Base-by-base conservation (phyloP, 345 rosid species). In the Eutrema heterophyllum region DNA sequence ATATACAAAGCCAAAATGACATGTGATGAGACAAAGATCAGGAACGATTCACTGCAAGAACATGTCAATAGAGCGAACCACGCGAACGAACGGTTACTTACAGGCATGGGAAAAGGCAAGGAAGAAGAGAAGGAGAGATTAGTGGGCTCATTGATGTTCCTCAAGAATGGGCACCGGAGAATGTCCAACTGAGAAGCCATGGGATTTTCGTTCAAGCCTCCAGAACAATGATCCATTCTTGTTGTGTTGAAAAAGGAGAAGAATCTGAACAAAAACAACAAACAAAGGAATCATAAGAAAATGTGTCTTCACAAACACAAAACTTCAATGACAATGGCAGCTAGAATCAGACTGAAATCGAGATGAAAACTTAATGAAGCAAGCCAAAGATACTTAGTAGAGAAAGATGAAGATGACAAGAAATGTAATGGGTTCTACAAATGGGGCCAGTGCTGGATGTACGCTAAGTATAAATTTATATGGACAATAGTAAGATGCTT, bases 101-200 rank as follows among this genome's bases (percentile, higher is more conserved):
- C 99, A n/a, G 96, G 97, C 80, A 84, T 79, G 57, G 89, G 83
- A 50, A 89, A 78, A 57, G 90, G 83, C 85, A 82, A 53, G 79
- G 90, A 71, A 2, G 96, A 82, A 59, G 89, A 79, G 57, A 91
- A 86, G 16, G 96, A 89, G 74, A 94, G 89, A 70, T 86, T 91
- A 18, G 98, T 94, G 15, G 97, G 99, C 82, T 88, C 97, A 73
- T 91, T 91, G 67, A 94, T 91, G 84, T 94, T 94, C 83, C 96
- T 88, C 87, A 94, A 84, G 82, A 94, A 94, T 0, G 98, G 98
- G 63, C 98, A 94, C 80, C 92, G 84, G 7, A 83, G 80, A 14
- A 89, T 72, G 73, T 87, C 89, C 24, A 78, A 51, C 35, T 83
- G 84, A 61, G 92, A 81, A 65, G 85, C 51, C 58, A 74, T 70